Percentiles rank a stretch among this genome's conserved stretches.
Evolutionary conservation across 176 grass and related monocot genomes (phyloP).

Genomic region (Thalia dealbata): DNA sequence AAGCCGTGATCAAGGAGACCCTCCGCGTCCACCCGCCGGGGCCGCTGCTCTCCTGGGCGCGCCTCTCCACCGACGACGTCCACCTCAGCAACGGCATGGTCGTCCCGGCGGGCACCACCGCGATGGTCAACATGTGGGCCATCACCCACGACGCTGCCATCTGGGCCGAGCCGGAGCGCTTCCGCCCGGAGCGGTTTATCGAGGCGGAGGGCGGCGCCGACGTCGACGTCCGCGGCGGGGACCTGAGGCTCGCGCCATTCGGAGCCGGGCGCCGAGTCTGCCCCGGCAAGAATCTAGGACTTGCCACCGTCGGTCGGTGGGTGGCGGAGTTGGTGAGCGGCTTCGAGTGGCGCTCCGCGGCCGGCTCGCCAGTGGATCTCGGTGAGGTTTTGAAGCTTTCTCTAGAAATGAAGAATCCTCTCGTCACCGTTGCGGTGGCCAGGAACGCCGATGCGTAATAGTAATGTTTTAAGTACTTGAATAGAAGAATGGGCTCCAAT

Average conservation of each 20-base stretch:
- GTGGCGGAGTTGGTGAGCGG: slow-evolving; percentile 43
- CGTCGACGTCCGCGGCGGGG: slow-evolving; percentile 70
- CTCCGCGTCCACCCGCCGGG: slow-evolving; percentile 59
- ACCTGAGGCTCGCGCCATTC: slow-evolving; percentile 66
- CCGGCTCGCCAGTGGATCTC: slow-evolving; percentile 28
- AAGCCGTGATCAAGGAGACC: slow-evolving; percentile 69
- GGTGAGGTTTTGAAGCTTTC: slow-evolving; percentile 82
- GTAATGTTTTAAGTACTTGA: no score
- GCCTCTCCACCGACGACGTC: slow-evolving; percentile 59
- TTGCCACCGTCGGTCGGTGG: slow-evolving; percentile 57
- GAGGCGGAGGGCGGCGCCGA: slow-evolving; percentile 39
- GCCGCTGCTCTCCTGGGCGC: slow-evolving; percentile 76
- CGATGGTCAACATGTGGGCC: slow-evolving; percentile 90
- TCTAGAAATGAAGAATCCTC: slow-evolving; percentile 64
- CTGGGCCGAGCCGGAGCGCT: slow-evolving; percentile 36
- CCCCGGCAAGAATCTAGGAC: slow-evolving; percentile 72
- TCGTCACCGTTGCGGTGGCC: slow-evolving; percentile 33
- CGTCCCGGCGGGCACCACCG: slow-evolving; percentile 53
- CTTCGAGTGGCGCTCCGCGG: slow-evolving; percentile 43
- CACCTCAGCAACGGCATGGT: slow-evolving; percentile 60
- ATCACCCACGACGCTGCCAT: slow-evolving; percentile 56
- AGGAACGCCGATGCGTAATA: background rate
- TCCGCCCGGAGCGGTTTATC: slow-evolving; percentile 45
- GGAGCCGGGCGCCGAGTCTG: slow-evolving; percentile 71
- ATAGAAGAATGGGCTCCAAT: no score